Evolutionary conservation across 768 basidiomycete species (phyloP), one percentile per base, ranked within the genome.

Genomic region (Termitomyces heimii): DNA sequence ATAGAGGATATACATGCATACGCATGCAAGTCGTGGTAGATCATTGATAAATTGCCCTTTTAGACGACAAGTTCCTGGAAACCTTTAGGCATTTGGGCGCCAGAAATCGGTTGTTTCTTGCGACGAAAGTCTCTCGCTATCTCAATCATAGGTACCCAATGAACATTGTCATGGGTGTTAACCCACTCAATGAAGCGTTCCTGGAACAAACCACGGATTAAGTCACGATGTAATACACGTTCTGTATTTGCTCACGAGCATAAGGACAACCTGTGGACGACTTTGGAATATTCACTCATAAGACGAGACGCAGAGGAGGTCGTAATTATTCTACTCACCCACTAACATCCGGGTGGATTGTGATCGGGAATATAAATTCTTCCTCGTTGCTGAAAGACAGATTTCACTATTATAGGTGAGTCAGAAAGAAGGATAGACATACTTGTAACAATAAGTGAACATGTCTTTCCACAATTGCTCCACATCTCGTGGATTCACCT

Each of bases 381-480:
- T 82, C 78, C 67, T 85, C 81, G 60, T 84, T 83, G 45, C 82
- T 82, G 55, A 7, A 28, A 57, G 50, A 54, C 52, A 61, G 37
- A 49, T 58, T 54, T 24, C 14, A 37, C 53, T 5, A 20, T 2
- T 31, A 20, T 14, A 44, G 20, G 20, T 2, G 5, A 16, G 10
- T 35, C 44, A 16, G 18, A 10, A 31, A 53, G 28, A 34, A 18
- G 32, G 42, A 46, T 24, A 32, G 57, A 34, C 63, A 32, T 60
- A 81, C 83, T 80, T 71, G 67, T 88, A 88, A 50, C 78, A 80
- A 64, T 89, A 89, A 1, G 81, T 77, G 67, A 88, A 88, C 54
- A 77, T 85, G 62, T 85, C 85, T 66, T 87, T 88, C 88, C 89
- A 90, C 6, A 89, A 75, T 56, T 89, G 78, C 61, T 88, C 84